Evolutionary conservation across 1,284 basidiomycete species (phyloP).

Genomic region (Malassezia furfur): DNA sequence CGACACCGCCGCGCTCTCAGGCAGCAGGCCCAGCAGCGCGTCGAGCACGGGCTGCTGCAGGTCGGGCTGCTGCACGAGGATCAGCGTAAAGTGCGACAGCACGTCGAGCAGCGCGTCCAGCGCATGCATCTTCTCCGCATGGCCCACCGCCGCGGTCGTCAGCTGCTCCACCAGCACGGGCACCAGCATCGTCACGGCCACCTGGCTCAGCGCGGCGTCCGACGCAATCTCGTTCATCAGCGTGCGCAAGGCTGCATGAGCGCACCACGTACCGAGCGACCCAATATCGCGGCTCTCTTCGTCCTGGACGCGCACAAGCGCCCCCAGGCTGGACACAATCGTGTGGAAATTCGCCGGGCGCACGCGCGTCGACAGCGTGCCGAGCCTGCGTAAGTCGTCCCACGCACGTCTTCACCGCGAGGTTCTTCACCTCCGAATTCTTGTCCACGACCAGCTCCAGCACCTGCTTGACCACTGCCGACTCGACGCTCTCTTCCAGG

Average conservation of each 20-base stretch:
- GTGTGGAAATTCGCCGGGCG: slow-evolving; percentile 69
- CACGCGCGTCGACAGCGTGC: slow-evolving; percentile 75
- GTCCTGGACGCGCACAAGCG: slow-evolving; percentile 71
- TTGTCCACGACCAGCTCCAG: slow-evolving; percentile 76
- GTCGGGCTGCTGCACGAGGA: neutral
- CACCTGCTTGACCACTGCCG: slow-evolving; percentile 68
- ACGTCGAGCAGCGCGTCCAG: slow-evolving; percentile 7
- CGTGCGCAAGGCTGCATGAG: slow-evolving; percentile 2
- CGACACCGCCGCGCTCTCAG: slow-evolving; percentile 23
- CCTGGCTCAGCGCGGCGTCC: neutral
- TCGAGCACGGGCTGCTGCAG: slow-evolving; percentile 2
- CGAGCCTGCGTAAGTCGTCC: slow-evolving; percentile 55
- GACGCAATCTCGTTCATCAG: neutral
- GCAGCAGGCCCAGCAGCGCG: slow-evolving; percentile 5
- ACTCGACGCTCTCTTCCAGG: slow-evolving; percentile 53
- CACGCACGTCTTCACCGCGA: slow-evolving; percentile 80
- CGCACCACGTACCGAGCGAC: slow-evolving; percentile 57
- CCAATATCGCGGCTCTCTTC: slow-evolving; percentile 88
- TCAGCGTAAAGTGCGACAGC: neutral
- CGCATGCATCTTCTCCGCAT: slow-evolving; percentile 1
- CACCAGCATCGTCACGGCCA: slow-evolving; percentile 1
- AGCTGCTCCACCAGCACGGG: slow-evolving; percentile 54
- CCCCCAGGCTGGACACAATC: slow-evolving; percentile 76
- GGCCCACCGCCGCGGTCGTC: neutral
- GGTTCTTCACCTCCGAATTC: slow-evolving; percentile 96